A percentile compares a stretch with the other conserved stretches of the same genome.
phyloP scores from a whole-genome alignment of 202 grass and related monocot genomes.

The Elaeis oleifera region DNA sequence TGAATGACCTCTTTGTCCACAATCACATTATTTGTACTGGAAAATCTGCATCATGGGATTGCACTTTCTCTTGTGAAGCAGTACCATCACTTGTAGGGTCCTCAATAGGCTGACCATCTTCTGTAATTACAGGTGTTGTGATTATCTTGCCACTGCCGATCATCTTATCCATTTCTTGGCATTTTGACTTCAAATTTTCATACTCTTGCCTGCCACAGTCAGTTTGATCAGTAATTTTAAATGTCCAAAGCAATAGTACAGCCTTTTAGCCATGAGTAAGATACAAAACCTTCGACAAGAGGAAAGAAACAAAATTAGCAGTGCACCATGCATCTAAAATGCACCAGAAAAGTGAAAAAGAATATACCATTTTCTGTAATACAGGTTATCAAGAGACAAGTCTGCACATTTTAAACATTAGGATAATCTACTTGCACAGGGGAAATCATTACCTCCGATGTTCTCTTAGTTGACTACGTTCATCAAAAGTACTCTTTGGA shows the following conservation, averaged over 20 bases:
- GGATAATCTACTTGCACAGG: not conserved
- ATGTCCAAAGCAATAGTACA: too few relatives aligned
- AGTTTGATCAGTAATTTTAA: not conserved
- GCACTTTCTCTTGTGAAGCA: not conserved
- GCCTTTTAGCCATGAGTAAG: too few relatives aligned
- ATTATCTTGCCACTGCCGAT: slow-evolving; percentile 19
- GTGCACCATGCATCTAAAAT: too few relatives aligned
- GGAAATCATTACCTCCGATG: slow-evolving; percentile 10
- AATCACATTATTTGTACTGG: slow-evolving; percentile 5
- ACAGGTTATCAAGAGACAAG: too few relatives aligned
- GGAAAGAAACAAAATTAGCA: too few relatives aligned
- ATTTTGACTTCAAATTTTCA: slow-evolving; percentile 18
- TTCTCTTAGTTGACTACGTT: slow-evolving; percentile 15
- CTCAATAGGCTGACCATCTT: slow-evolving; percentile 17
- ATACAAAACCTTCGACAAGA: too few relatives aligned
- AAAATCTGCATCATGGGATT: slow-evolving; percentile 2
- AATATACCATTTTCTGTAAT: too few relatives aligned
- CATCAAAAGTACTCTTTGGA: slow-evolving; percentile 23
- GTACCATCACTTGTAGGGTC: not conserved
- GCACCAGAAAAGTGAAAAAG: too few relatives aligned
- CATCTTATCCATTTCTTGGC: slow-evolving; percentile 19
- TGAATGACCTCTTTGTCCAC: slow-evolving; percentile 22
- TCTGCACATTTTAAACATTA: too few relatives aligned
- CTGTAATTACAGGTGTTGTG: slow-evolving; percentile 12
- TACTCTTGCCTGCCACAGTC: slow-evolving; percentile 18